Evolutionary conservation across 2,329 filamentous ascomycete genomes (phyloP).

Genomic region (Xylaria sp.): DNA sequence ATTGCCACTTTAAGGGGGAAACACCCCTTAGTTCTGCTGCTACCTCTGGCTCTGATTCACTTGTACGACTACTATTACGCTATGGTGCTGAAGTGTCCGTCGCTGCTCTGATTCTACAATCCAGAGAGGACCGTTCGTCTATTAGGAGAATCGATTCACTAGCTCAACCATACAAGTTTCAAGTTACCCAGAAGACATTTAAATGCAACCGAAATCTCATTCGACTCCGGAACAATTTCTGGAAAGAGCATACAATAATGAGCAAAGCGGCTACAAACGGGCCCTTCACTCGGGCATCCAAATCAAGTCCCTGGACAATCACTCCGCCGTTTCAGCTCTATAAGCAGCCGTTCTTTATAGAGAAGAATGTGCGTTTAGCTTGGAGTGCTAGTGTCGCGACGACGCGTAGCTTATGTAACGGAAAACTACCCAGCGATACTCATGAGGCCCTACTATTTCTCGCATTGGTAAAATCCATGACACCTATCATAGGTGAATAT

Average conservation of each 20-base stretch:
- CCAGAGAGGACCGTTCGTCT: no score
- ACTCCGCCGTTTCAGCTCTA: no score
- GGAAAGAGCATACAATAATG: conserved; percentile 1
- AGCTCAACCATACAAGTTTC: not conserved
- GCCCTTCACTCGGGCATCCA: no score
- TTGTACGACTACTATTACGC: not conserved
- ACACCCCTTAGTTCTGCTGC: conserved; percentile 2
- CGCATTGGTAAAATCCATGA: conserved; percentile 1
- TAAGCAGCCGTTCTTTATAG: no score
- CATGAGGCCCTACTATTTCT: not conserved
- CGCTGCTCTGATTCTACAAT: not conserved
- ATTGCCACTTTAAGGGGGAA: not conserved
- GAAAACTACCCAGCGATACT: not conserved
- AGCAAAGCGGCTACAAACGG: not conserved
- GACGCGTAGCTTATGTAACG: not conserved
- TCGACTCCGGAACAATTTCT: conserved; percentile 1
- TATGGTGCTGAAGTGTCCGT: not conserved
- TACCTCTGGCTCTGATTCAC: not conserved
- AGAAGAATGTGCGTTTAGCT: not conserved
- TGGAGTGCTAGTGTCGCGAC: not conserved
- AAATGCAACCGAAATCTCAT: not conserved
- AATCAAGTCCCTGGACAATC: no score
- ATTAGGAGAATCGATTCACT: not conserved
- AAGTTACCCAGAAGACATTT: not conserved
- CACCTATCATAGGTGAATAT: not conserved